Conservation (phyloP, 306 rosid species). For the Sicyos edulis region DNA sequence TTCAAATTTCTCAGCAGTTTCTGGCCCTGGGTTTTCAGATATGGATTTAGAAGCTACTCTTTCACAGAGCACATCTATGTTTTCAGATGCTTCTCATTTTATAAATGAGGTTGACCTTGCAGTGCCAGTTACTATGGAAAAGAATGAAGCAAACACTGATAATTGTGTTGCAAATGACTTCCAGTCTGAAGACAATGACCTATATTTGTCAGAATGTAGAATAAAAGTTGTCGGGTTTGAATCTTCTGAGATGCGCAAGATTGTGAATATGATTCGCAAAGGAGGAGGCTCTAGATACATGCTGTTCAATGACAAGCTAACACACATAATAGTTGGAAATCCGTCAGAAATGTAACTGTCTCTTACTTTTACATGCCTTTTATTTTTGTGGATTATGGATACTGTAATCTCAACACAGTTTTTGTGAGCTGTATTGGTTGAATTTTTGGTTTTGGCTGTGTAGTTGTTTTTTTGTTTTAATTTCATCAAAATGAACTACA, state of each 20-base stretch:
- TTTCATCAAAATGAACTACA: neutral
- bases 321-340: slow-evolving; percentile 76
- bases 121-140: slow-evolving; percentile 35
- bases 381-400: neutral
- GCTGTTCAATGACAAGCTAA: slow-evolving; percentile 63
- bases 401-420: neutral
- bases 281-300: slow-evolving; percentile 90
- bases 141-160: slow-evolving; percentile 40
- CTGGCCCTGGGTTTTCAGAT: slow-evolving; percentile 39
- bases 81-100: slow-evolving; percentile 34
- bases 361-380: neutral
- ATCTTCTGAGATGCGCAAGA: slow-evolving; percentile 75
- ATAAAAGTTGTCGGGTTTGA: slow-evolving; percentile 72
- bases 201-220: slow-evolving; percentile 85
- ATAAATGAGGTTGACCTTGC: slow-evolving; percentile 41
- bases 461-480: neutral
- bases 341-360: slow-evolving; percentile 69
- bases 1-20: slow-evolving; percentile 36
- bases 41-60: slow-evolving; percentile 52
- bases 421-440: slow-evolving; percentile 1
- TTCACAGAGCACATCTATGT: slow-evolving; percentile 39
- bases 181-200: slow-evolving; percentile 71
- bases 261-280: slow-evolving; percentile 73
- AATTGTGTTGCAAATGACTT: slow-evolving; percentile 73
- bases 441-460: neutral